These are phyloP conservation scores for Tuber magnatum DNA, from an alignment of 495 filamentous ascomycete genomes.

Conservation along the genomic window DNA sequence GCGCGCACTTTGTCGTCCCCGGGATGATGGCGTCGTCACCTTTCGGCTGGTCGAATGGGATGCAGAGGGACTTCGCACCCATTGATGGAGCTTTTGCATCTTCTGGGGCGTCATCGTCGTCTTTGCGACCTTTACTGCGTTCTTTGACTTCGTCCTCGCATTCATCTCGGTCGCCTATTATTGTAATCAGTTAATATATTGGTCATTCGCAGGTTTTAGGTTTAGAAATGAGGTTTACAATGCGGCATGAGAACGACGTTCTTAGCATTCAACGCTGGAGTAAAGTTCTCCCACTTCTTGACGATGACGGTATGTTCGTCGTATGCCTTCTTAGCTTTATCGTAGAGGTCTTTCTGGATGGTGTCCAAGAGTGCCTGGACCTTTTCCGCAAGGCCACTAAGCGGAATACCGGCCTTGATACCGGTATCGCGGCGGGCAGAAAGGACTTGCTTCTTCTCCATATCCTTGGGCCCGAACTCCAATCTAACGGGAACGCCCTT, in stretches of 20 bases:
- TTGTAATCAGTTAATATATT: not conserved
- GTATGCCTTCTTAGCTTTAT: slow-evolving; percentile 70
- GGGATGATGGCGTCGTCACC: slow-evolving; percentile 52
- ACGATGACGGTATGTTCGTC: slow-evolving; percentile 68
- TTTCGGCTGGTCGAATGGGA: slow-evolving; percentile 92
- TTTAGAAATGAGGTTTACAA: slow-evolving; percentile 49
- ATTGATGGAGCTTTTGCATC: slow-evolving; percentile 79
- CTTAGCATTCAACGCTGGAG: slow-evolving; percentile 79
- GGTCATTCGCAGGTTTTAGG: not conserved
- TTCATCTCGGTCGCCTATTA: slow-evolving; percentile 49
- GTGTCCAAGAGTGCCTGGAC: slow-evolving; percentile 75
- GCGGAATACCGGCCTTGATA: slow-evolving; percentile 64
- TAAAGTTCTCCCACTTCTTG: slow-evolving; percentile 81
- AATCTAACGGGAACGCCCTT: slow-evolving; percentile 88
- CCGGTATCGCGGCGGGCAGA: slow-evolving; percentile 83
- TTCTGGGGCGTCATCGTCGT: slow-evolving; percentile 60
- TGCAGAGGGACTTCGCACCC: slow-evolving; percentile 96
- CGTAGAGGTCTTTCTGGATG: slow-evolving; percentile 81
- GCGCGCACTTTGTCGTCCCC: slow-evolving; percentile 84
- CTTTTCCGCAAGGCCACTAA: slow-evolving; percentile 60
- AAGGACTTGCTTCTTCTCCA: slow-evolving; percentile 71
- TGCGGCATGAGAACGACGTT: slow-evolving; percentile 83
- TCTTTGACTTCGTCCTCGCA: slow-evolving; percentile 96
- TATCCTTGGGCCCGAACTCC: slow-evolving; percentile 92
- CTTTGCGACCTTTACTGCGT: slow-evolving; percentile 60